These are phyloP conservation scores for Naganishia antarctica DNA, from an alignment of 768 basidiomycete species.

Conservation along the genomic window DNA sequence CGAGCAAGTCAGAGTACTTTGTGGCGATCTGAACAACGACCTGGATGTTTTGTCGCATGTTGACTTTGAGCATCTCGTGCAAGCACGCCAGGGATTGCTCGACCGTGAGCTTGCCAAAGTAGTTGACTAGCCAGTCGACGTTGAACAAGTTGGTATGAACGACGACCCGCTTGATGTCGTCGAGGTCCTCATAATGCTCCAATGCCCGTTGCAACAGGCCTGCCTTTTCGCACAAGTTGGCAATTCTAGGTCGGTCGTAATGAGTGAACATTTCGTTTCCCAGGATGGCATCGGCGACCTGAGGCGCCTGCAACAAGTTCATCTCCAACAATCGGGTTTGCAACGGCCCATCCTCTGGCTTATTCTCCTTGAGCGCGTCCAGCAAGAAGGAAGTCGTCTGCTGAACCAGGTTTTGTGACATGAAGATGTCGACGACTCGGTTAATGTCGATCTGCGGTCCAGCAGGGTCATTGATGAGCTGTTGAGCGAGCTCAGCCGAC, in stretches of 20 bases:
- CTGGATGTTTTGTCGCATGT: slow-evolving; percentile 95
- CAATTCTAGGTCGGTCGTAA: slow-evolving; percentile 92
- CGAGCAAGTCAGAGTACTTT: slow-evolving; percentile 96
- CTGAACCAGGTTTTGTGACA: slow-evolving; percentile 99
- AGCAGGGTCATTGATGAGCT: slow-evolving; percentile 84
- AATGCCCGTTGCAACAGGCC: slow-evolving; percentile 93
- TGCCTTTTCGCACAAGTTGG: slow-evolving; percentile 97
- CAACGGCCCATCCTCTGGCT: slow-evolving; percentile 88
- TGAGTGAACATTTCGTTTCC: slow-evolving; percentile 98
- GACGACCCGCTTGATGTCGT: slow-evolving; percentile 97
- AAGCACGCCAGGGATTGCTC: slow-evolving; percentile 95
- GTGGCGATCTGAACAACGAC: slow-evolving; percentile 95
- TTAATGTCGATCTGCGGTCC: slow-evolving; percentile 92
- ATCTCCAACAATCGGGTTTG: slow-evolving; percentile 96
- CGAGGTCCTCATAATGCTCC: slow-evolving; percentile 94
- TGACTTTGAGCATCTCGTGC: slow-evolving; percentile 93
- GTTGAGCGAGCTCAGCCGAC: slow-evolving; percentile 94
- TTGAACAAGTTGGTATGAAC: slow-evolving; percentile 83
- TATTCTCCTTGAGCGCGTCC: slow-evolving; percentile 97
- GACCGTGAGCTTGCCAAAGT: slow-evolving; percentile 93
- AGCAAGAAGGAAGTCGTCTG: slow-evolving; percentile 96
- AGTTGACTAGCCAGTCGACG: slow-evolving; percentile 93
- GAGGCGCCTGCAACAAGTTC: slow-evolving; percentile 94
- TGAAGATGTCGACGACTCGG: slow-evolving; percentile 95
- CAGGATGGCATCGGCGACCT: slow-evolving; percentile 97